Evolutionary conservation across 1,284 basidiomycete species (phyloP).

Genomic region (Meripilus lineatus): DNA sequence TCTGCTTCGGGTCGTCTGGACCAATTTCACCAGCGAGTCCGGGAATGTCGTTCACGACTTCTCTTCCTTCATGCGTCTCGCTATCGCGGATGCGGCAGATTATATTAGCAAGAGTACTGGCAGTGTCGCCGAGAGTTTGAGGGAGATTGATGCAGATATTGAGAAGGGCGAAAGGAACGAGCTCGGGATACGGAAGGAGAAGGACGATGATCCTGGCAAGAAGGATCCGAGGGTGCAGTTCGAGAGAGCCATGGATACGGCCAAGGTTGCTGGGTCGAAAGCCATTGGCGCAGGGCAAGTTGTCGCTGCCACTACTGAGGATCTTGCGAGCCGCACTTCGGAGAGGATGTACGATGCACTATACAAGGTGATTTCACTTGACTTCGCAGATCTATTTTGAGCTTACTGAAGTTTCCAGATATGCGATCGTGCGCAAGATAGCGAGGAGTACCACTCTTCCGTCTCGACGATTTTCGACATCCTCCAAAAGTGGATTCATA

Average conservation of each 20-base stretch:
- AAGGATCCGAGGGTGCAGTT: constrained; percentile 43
- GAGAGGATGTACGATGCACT: constrained; percentile 44
- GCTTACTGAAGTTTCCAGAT: constrained; percentile 34
- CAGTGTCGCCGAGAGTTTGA: constrained; percentile 43
- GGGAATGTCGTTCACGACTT: constrained; percentile 53
- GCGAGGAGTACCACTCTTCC: constrained; percentile 49
- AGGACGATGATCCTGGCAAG: constrained; percentile 39
- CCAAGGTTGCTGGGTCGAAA: constrained; percentile 49
- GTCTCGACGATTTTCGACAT: constrained; percentile 52
- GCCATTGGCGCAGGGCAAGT: constrained; percentile 50
- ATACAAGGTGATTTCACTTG: constrained; percentile 37
- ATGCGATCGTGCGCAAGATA: constrained; percentile 54
- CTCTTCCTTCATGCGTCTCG: constrained; percentile 54
- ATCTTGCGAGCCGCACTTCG: constrained; percentile 37
- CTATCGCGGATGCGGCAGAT: constrained; percentile 60
- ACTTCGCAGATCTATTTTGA: not conserved
- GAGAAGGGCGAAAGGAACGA: constrained; percentile 52
- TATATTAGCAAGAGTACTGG: constrained; percentile 45
- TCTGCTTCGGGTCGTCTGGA: constrained; percentile 47
- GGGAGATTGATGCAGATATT: constrained; percentile 51
- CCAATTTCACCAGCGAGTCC: constrained; percentile 47
- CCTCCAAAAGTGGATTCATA: constrained; percentile 50
- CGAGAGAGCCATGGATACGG: constrained; percentile 59
- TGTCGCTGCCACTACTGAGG: constrained; percentile 35
- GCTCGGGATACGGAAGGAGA: constrained; percentile 43